Evolutionary conservation across 352 stramenopile genomes (phyloP).

Genomic region (Phytophthora cactorum): DNA sequence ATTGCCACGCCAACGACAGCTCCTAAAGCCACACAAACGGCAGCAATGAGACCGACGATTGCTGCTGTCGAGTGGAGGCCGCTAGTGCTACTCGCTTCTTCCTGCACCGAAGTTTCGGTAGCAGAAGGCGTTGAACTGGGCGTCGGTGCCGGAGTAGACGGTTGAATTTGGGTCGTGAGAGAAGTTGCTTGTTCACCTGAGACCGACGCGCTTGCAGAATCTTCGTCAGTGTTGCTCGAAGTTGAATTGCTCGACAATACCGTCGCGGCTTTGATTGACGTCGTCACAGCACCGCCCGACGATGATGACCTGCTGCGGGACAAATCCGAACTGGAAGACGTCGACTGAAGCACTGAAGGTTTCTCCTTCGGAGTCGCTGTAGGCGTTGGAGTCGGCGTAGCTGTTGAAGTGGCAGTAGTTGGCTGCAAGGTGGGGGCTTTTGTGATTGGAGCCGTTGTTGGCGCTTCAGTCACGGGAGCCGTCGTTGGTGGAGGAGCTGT

Average conservation of each 20-base stretch:
- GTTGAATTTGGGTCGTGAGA: background rate
- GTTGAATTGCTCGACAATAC: conserved; percentile 4
- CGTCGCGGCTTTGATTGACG: background rate
- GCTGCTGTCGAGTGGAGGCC: conserved; percentile 19
- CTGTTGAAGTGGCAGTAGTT: background rate
- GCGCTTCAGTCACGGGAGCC: background rate
- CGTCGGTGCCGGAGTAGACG: conserved; percentile 9
- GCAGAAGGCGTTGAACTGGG: conserved; percentile 9
- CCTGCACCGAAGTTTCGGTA: conserved; percentile 23
- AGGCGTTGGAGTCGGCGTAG: background rate
- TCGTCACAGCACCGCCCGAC: conserved; percentile 1
- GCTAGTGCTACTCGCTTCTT: conserved; percentile 21
- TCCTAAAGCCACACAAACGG: conserved; percentile 24
- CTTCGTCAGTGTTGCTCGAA: background rate
- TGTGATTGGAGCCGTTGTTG: background rate
- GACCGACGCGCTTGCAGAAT: background rate
- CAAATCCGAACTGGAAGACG: conserved; percentile 3
- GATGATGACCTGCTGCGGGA: background rate
- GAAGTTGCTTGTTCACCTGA: conserved; percentile 4
- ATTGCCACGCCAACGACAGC: conserved; percentile 17
- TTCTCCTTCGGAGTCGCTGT: conserved; percentile 1
- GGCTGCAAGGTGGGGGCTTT: background rate
- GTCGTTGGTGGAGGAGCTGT: background rate
- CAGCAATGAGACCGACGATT: conserved; percentile 26
- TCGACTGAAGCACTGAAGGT: background rate